phyloP scores from a whole-genome alignment of 306 rosid genomes.

The Trichosanthes cucumerina region DNA sequence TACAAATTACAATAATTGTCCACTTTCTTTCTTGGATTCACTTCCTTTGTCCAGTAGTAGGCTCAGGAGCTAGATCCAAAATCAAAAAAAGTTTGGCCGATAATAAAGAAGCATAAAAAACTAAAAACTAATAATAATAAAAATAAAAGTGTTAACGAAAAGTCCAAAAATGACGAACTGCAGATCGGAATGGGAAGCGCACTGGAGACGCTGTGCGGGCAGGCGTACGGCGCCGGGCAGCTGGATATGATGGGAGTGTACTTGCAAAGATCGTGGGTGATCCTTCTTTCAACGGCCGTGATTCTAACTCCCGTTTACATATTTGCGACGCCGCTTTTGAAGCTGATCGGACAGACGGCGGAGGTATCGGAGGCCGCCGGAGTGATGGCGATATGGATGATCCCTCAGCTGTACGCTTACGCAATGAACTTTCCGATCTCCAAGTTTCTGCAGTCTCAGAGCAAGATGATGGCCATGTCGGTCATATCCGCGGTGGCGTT shows the following conservation, averaged over 20 bases:
- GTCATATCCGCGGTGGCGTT: conserved; percentile 44
- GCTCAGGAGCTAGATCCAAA: too few relatives aligned
- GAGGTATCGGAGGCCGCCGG: conserved; percentile 70
- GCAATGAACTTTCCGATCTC: conserved; percentile 61
- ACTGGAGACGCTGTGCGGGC: conserved; percentile 83
- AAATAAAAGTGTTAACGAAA: not conserved
- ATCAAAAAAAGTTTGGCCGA: too few relatives aligned
- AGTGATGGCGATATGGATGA: conserved; percentile 60
- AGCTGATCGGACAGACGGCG: conserved; percentile 50
- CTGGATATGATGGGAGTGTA: conserved; percentile 68
- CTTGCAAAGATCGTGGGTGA: conserved; percentile 89
- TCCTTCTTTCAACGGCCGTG: conserved; percentile 35
- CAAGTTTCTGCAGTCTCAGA: conserved; percentile 81
- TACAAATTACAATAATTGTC: too few relatives aligned
- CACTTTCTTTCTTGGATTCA: too few relatives aligned
- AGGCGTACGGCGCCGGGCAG: conserved; percentile 76
- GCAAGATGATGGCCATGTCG: conserved; percentile 87
- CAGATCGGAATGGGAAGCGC: conserved; percentile 97
- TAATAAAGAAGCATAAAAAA: too few relatives aligned
- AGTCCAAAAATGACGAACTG: not conserved
- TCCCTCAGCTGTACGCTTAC: conserved; percentile 83
- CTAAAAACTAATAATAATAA: too few relatives aligned
- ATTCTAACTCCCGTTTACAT: conserved; percentile 34
- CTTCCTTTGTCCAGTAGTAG: too few relatives aligned
- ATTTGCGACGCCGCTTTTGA: conserved; percentile 39